Evolutionary conservation across 768 basidiomycete species (phyloP), one percentile per base, ranked within the genome.

Genomic region (Harrya chromipes): DNA sequence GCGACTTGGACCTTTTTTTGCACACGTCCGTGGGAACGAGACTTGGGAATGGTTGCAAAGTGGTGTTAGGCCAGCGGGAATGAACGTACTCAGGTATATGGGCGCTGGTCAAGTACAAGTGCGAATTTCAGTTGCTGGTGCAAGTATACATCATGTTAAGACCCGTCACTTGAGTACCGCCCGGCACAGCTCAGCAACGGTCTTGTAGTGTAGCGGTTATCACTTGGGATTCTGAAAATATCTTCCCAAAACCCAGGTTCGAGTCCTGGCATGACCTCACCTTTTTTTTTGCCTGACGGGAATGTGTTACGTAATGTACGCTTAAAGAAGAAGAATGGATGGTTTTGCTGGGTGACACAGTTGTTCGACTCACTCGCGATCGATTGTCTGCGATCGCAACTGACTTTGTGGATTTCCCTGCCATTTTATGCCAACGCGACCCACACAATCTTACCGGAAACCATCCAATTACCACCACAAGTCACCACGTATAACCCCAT

Each of bases 371-470:
- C 49, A 43, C 40, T 59, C 52, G 62, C 64, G 24, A 10, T 49
- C 46, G 50, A 58, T 43, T 40, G 61, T 61, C 55, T 65, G 65
- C 65, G 63, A 55, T 52, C 54, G 46, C 49, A 20, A 54, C 49
- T 2, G 17, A 61, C 37, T 6, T 21, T 45, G 45, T 31, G 48
- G 27, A 34, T 24, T 47, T 47, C 39, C 51, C 53, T 59, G 52
- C 43, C 49, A 40, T 85, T 88, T 77, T 87, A 88, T 88, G 86
- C 85, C 70, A 70, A 73, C 75, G 76, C 82, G 76, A 65, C 76
- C 71, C 54, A 63, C 66, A 48, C 66, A 77, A 69, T 60, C 43
- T 63, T 58, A 61, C 54, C 68, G 65, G 53, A 79, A 75, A 70
- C 60, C 73, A 56, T 53, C 54, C 41, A 56, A 55, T 49, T 20